Evolutionary conservation across 257 asterid species (phyloP).

Genomic region (Penstemon davidsonii): DNA sequence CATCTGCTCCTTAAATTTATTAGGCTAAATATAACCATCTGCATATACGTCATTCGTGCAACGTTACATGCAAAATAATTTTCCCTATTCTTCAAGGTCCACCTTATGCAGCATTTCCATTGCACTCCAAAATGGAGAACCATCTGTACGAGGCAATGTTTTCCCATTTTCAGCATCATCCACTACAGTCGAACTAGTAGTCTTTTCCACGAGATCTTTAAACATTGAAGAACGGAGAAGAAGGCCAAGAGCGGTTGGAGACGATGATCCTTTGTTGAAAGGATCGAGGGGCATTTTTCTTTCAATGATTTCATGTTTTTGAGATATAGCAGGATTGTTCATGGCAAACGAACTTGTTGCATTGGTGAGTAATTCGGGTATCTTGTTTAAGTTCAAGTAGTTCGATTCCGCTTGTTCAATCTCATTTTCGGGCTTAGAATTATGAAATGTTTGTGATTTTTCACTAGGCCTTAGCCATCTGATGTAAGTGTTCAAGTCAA

Average conservation of each 20-base stretch:
- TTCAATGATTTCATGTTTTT: conserved; percentile 58
- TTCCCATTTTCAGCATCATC: conserved; percentile 22
- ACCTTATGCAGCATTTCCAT: not conserved
- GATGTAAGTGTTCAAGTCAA: conserved; percentile 60
- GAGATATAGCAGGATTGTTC: conserved; percentile 38
- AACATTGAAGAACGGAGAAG: conserved; percentile 70
- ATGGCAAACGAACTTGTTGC: conserved; percentile 29
- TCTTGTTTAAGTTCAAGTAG: conserved; percentile 28
- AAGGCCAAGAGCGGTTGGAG: conserved; percentile 71
- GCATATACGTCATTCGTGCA: too few species aligned
- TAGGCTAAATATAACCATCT: too few species aligned
- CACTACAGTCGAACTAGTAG: conserved; percentile 22
- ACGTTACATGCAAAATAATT: too few species aligned
- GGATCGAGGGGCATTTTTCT: conserved; percentile 62
- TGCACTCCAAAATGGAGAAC: conserved; percentile 30
- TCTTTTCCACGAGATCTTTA: conserved; percentile 63
- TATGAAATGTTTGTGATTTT: conserved; percentile 31
- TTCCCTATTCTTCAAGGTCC: not conserved
- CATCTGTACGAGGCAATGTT: conserved; percentile 24
- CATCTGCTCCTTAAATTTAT: too few species aligned
- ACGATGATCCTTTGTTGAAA: conserved; percentile 33
- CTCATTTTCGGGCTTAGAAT: conserved; percentile 22
- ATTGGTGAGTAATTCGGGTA: conserved; percentile 27
- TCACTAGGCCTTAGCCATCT: conserved; percentile 56
- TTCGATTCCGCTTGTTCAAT: conserved; percentile 21